Evolutionary conservation across 371 early-diverging fungal species (phyloP).

Genomic region (Mucor mucedo): DNA sequence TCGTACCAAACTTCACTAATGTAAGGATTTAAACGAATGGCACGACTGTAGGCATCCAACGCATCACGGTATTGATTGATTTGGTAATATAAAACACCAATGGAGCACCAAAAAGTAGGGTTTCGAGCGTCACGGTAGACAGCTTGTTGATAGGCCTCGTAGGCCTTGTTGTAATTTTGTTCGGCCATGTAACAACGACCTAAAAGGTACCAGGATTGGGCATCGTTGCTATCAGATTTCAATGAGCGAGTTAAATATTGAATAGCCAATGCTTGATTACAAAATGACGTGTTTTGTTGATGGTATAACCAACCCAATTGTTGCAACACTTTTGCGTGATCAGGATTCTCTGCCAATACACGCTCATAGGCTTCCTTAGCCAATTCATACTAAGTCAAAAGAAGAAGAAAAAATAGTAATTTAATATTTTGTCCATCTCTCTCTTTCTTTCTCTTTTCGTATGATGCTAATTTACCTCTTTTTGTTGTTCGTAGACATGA

Average conservation of each 20-base stretch:
- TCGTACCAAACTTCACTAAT: conserved; percentile 96
- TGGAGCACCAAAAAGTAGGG: conserved; percentile 96
- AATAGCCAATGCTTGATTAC: conserved; percentile 83
- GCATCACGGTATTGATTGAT: conserved; percentile 95
- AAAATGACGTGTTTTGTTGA: conserved; percentile 74
- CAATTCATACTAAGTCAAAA: conserved; percentile 53
- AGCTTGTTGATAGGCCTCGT: conserved; percentile 96
- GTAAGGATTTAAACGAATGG: conserved; percentile 89
- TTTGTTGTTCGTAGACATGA: conserved; percentile 90
- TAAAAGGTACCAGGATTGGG: conserved; percentile 92
- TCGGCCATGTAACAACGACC: conserved; percentile 96
- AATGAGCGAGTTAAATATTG: conserved; percentile 78
- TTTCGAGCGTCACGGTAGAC: conserved; percentile 92
- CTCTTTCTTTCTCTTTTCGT: no score
- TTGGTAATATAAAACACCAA: conserved; percentile 95
- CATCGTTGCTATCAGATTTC: conserved; percentile 83
- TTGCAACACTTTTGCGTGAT: conserved; percentile 92
- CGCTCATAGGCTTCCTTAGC: conserved; percentile 93
- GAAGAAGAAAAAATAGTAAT: no score
- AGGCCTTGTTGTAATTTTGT: conserved; percentile 91
- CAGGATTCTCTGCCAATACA: conserved; percentile 85
- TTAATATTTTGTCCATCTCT: no score
- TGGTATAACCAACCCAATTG: conserved; percentile 95
- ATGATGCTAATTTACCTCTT: conserved; percentile 60
- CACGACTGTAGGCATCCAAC: conserved; percentile 92